Conservation (phyloP, 1,284 basidiomycete species). For the Exobasidium cylindrosporum region DNA sequence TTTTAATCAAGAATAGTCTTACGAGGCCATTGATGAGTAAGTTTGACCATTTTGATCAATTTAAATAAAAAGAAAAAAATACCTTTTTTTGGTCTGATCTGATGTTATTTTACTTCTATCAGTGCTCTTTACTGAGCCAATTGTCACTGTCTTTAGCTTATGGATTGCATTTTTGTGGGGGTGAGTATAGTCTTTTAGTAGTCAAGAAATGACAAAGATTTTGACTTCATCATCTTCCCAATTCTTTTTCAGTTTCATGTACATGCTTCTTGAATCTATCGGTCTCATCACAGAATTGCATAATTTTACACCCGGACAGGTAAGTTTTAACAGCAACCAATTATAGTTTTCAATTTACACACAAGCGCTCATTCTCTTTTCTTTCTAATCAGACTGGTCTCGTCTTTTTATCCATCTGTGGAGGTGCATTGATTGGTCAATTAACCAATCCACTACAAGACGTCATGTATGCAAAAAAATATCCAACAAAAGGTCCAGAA, state of each 20-base stretch:
- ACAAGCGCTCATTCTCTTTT: slow-evolving; percentile 30
- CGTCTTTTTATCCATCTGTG: slow-evolving; percentile 36
- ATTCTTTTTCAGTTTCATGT: too few relatives aligned
- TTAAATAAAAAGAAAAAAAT: slow-evolving; percentile 56
- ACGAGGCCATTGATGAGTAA: slow-evolving; percentile 62
- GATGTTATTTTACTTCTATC: slow-evolving; percentile 35
- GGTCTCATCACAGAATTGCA: slow-evolving; percentile 59
- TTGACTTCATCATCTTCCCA: too few relatives aligned
- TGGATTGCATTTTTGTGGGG: slow-evolving; percentile 57
- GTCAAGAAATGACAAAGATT: too few relatives aligned
- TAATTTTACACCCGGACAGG: slow-evolving; percentile 65
- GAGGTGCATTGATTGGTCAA: slow-evolving; percentile 61
- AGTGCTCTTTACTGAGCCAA: slow-evolving; percentile 66
- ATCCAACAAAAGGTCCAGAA: slow-evolving; percentile 55
- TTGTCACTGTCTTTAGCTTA: slow-evolving; percentile 62
- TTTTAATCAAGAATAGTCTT: slow-evolving; percentile 66
- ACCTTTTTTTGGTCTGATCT: slow-evolving; percentile 1
- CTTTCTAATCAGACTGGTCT: slow-evolving; percentile 24
- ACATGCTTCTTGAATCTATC: slow-evolving; percentile 59
- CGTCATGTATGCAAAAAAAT: slow-evolving; percentile 24
- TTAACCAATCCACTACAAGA: slow-evolving; percentile 62
- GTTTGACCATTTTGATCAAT: too few relatives aligned
- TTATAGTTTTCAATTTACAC: not conserved
- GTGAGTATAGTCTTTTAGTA: too few relatives aligned
- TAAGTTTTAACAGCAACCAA: slow-evolving; percentile 25